Conservation (phyloP, 2,329 filamentous ascomycete species). For the Hypoxylon rubiginosum region DNA sequence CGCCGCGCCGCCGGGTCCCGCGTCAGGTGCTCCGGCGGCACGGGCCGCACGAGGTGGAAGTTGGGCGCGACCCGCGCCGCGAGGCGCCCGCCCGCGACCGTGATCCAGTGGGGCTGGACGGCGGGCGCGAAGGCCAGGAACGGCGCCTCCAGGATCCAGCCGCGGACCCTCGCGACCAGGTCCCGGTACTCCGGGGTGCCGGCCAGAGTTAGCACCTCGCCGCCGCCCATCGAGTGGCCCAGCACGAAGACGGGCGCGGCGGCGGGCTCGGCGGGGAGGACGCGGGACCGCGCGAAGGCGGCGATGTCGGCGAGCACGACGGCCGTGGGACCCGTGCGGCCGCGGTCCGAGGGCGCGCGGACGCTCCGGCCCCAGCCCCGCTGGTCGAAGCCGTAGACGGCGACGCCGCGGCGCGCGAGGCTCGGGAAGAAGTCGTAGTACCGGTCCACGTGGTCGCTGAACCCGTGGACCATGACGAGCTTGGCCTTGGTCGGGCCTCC, state of each 20-base stretch:
- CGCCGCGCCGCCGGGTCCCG: constrained; percentile 75
- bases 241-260: constrained; percentile 81
- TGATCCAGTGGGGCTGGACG: constrained; percentile 73
- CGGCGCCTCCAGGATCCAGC: constrained; percentile 82
- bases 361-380: constrained; percentile 88
- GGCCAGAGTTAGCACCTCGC: constrained; percentile 75
- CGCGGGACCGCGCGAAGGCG: constrained; percentile 75
- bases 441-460: constrained; percentile 85
- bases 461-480: constrained; percentile 88
- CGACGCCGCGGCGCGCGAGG: constrained; percentile 79
- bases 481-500: constrained; percentile 73
- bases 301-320: constrained; percentile 83
- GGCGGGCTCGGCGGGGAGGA: constrained; percentile 55
- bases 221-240: constrained; percentile 93
- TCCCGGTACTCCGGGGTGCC: constrained; percentile 65
- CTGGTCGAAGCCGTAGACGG: constrained; percentile 85
- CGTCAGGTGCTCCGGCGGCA: constrained; percentile 74
- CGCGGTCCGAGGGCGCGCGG: constrained; percentile 70
- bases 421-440: constrained; percentile 81
- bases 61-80: constrained; percentile 76
- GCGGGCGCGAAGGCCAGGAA: constrained; percentile 80
- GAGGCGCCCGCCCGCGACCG: constrained; percentile 75
- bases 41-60: constrained; percentile 74
- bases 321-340: constrained; percentile 79
- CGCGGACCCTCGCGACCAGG: constrained; percentile 72